A percentile compares a stretch with the other conserved stretches of the same genome.
phyloP scores from a whole-genome alignment of 345 rosid genomes.

The Streptanthus diversifolius region DNA sequence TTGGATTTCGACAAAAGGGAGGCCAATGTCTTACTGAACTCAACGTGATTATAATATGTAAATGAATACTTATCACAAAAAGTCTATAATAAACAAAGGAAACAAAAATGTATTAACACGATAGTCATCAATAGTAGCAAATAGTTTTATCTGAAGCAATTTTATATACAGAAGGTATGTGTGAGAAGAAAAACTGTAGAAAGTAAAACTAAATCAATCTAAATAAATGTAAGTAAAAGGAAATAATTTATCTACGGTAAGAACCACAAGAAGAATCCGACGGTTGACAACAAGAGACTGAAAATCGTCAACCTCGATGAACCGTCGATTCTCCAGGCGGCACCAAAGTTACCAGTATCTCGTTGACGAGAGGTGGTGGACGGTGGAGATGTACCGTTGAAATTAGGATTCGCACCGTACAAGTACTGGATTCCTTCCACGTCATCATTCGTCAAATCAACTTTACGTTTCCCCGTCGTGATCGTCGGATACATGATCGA shows the following conservation, averaged over 20 bases:
- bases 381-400: conserved; percentile 44
- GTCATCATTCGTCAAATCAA: conserved; percentile 59
- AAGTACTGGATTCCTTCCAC: conserved; percentile 59
- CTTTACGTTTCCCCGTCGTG: conserved; percentile 56
- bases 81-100: neutral
- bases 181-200: conserved; percentile 1
- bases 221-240: neutral
- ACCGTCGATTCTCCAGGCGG: conserved; percentile 5
- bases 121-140: neutral
- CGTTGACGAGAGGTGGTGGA: conserved; percentile 37
- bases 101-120: neutral
- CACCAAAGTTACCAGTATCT: conserved; percentile 43
- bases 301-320: conserved; percentile 25
- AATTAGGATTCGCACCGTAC: conserved; percentile 82
- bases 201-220: conserved; percentile 2
- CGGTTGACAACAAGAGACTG: conserved; percentile 32
- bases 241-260: conserved; percentile 13
- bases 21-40: neutral
- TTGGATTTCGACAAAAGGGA: neutral
- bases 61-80: neutral
- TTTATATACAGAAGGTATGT: neutral
- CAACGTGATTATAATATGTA: neutral
- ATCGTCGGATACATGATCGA: conserved; percentile 88
- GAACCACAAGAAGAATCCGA: conserved; percentile 36
- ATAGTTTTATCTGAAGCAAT: neutral